These are phyloP conservation scores for Cinchona pubescens DNA, from an alignment of 257 asterid genomes.

Conservation along the genomic window DNA sequence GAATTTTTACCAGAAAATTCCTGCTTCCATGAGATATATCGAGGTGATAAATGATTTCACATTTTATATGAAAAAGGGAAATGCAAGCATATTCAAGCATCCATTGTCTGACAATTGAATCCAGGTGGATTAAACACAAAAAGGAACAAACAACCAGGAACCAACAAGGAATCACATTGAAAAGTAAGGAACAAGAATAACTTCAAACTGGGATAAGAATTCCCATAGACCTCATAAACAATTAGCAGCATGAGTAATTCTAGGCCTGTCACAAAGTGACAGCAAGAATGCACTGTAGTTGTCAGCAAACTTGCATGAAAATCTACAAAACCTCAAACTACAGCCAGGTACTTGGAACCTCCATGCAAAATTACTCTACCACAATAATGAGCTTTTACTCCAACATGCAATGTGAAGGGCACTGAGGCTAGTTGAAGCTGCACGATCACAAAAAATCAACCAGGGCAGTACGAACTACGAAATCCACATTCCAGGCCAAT, in stretches of 20 bases:
- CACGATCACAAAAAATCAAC: too few relatives aligned
- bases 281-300: constrained; percentile 95
- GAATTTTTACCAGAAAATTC: constrained; percentile 51
- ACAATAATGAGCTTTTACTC: constrained; percentile 85
- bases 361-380: constrained; percentile 91
- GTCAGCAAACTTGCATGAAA: constrained; percentile 87
- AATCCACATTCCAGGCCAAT: too few relatives aligned
- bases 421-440: constrained; percentile 95
- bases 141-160: constrained; percentile 98
- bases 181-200: constrained; percentile 67
- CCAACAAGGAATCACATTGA: constrained; percentile 97
- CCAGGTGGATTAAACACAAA: constrained; percentile 97
- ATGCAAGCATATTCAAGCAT: constrained; percentile 87
- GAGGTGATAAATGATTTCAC: constrained; percentile 92
- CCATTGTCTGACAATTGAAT: constrained; percentile 96
- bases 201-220: constrained; percentile 58
- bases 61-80: constrained; percentile 83
- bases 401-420: constrained; percentile 95
- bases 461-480: too few relatives aligned
- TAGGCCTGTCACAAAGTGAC: constrained; percentile 92
- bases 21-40: constrained; percentile 71
- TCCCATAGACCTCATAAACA: constrained; percentile 75
- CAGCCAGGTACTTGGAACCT: constrained; percentile 89
- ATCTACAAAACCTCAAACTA: constrained; percentile 97
- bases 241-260: constrained; percentile 74